Base-by-base conservation (phyloP, 495 filamentous ascomycete genomes). In the Penicillium lagena region DNA sequence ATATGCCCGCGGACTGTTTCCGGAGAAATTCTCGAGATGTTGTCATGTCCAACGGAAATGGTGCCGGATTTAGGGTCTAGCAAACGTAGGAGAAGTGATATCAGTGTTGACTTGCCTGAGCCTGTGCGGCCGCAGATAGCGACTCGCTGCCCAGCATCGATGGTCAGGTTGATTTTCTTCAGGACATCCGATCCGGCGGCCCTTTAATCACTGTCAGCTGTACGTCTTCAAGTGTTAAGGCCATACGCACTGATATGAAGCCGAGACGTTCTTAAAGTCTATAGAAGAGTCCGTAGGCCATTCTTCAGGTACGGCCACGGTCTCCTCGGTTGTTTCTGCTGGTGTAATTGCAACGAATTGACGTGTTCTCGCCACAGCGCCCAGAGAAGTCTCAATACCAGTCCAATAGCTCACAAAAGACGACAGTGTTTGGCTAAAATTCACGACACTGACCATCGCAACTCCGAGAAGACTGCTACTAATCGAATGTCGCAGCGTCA, bases 251-350 rank as follows among this genome's bases (percentile, higher is more conserved):
- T 22, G 22, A 43, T 69, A 70, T 9, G 52, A 47, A 12, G 60
- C 68, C 14, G 56, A 62, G 4, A 71, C 50, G 35, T 60, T 46
- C 10, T 46, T 37, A 12, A 50, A 29, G 52, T 51, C 51, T 58
- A 15, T 42, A 22, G 22, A 22, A 22, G 22, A 22, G 22, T 22
- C 22, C 4, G 4, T 6, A 22, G 22, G 22, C 22, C 22, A 22
- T 3, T 22, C 22, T 22, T 22, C 22, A 22, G 22, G 22, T 22
- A 22, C 9, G 7, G 44, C 33, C n/a, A 22, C 22, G 0, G 22
- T 28, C 22, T 17, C 29, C 37, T 39, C 17, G n/a, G 71, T 69
- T 68, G 68, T 72, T 13, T 50, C 43, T 2, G 52, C 14, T 7
- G 40, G 31, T 6, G 52, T 47, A 13, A 30, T 27, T 12, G 34